Evolutionary conservation across 352 stramenopile genomes (phyloP), one percentile per base, ranked within the genome.

Genomic region (Phytophthora melonis): DNA sequence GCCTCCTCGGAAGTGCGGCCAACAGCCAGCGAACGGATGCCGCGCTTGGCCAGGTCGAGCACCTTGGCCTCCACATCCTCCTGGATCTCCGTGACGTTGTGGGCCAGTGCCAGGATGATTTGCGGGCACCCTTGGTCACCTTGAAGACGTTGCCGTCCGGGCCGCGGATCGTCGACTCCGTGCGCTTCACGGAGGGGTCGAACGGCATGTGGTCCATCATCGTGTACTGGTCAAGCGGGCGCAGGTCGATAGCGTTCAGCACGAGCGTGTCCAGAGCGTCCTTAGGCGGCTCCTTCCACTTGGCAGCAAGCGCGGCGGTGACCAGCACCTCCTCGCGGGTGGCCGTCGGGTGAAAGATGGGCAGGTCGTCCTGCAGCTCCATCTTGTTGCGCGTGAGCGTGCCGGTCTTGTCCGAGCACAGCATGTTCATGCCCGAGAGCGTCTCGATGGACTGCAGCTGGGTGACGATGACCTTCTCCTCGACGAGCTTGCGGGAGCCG

Each of bases 361-460:
- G 91, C 30, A 97, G 79, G 62, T 98, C 93, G 49, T 97, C 91
- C 79, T 98, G 92, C 34, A 99, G 80, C 56, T 98, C 88, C 80
- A 99, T 95, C 80, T 98, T 97, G 82, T 98, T 98, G 63, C 95
- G 86, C 18, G 97, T 99, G 32, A 99, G 87, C 54, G 95, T 99
- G 41, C 94, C 96, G 10, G 96, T 99, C 83, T 99, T 99, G 83
- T 99, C 97, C 23, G 90, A 98, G 80, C 95, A 99, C 16, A 99
- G 82, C 76, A 99, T 92, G 75, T 93, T 92, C 90, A 99, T 98
- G 21, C 85, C 81, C 27, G 95, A 95, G 30, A 99, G 85, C 11
- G 96, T 95, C 63, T 99, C 93, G 68, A 99, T 97, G 0, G 95
- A 91, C 55, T 92, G 88, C 18, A 99, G 67, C 50, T 97, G 84